These are phyloP conservation scores for Chenopodium suecicum DNA, from an alignment of 148 eudicot species.

Conservation along the genomic window DNA sequence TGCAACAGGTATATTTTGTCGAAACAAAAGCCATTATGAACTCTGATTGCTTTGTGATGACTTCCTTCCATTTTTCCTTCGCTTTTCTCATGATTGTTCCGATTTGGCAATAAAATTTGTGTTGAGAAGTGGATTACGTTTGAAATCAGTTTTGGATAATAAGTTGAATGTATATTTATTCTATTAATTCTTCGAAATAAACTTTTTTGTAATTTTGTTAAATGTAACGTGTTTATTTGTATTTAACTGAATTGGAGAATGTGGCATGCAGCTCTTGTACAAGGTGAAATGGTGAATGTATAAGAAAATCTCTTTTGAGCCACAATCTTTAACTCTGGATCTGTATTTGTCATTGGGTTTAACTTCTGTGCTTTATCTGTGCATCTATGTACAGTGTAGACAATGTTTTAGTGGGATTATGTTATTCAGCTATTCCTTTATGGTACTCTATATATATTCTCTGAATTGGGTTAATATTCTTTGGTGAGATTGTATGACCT, in stretches of 20 bases:
- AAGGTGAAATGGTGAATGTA: not conserved
- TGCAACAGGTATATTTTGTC: constrained; percentile 57
- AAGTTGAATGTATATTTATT: not conserved
- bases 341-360: not conserved
- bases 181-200: not conserved
- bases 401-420: not conserved
- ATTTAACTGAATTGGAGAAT: not conserved
- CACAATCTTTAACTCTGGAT: not conserved
- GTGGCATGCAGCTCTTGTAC: not conserved
- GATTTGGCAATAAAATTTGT: not conserved
- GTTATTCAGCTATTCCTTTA: not conserved
- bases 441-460: not conserved
- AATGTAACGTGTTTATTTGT: not conserved
- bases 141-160: not conserved
- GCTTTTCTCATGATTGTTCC: not conserved
- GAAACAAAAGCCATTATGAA: not conserved
- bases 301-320: not conserved
- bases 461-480: not conserved
- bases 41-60: constrained; percentile 10
- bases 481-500: not conserved
- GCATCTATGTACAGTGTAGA: not conserved
- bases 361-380: not conserved
- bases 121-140: not conserved
- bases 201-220: not conserved
- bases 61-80: constrained; percentile 11